Conservation (phyloP, 2,329 filamentous ascomycete species). For the Penicillium concentricum region DNA sequence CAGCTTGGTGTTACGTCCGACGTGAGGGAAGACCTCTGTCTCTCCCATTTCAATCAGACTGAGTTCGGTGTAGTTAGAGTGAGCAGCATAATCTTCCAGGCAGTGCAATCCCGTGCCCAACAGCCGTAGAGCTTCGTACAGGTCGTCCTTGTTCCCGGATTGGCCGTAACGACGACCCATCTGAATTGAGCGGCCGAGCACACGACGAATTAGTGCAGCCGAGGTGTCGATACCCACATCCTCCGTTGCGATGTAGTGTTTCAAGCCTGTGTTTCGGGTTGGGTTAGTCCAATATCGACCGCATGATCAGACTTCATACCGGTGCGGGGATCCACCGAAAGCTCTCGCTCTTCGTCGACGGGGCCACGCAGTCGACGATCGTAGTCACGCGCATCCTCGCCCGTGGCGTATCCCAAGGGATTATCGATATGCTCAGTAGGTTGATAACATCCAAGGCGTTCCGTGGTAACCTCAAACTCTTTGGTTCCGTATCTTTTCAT, state of each 20-base stretch:
- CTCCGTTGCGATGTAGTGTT: conserved; percentile 94
- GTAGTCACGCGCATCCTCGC: conserved; percentile 78
- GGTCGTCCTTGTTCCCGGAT: conserved; percentile 68
- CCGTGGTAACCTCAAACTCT: conserved; percentile 80
- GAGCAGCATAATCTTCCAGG: conserved; percentile 86
- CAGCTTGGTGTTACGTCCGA: conserved; percentile 71
- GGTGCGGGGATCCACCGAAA: conserved; percentile 71
- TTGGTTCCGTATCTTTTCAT: conserved; percentile 58
- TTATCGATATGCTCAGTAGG: conserved; percentile 82
- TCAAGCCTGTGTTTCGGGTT: conserved; percentile 55
- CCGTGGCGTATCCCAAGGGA: conserved; percentile 82
- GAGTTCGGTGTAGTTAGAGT: conserved; percentile 90
- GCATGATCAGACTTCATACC: conserved; percentile 43
- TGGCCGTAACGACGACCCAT: conserved; percentile 72
- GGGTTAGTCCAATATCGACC: not conserved
- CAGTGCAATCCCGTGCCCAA: conserved; percentile 88
- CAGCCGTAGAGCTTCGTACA: conserved; percentile 82
- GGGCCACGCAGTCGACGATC: conserved; percentile 78
- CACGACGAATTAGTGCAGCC: conserved; percentile 69
- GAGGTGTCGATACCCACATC: conserved; percentile 75
- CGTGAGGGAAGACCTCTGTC: conserved; percentile 78
- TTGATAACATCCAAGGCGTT: conserved; percentile 76
- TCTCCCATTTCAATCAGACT: conserved; percentile 85
- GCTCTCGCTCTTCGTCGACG: conserved; percentile 73
- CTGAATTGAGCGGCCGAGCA: conserved; percentile 73